Conservation (phyloP, 2,329 filamentous ascomycete genomes). For the Fusarium fujikuroi region DNA sequence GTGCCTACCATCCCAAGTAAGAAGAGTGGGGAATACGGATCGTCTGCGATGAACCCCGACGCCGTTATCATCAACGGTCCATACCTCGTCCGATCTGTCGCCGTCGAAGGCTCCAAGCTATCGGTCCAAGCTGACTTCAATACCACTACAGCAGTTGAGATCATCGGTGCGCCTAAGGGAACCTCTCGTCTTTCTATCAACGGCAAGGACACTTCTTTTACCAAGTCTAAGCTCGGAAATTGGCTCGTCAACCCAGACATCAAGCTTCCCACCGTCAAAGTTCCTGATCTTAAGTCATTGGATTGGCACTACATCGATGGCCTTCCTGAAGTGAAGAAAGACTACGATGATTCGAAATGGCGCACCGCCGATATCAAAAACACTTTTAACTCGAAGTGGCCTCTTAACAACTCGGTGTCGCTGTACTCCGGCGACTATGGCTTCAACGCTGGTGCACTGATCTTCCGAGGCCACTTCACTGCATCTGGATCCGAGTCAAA, state of each 20-base stretch:
- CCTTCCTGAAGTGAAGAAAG: slow-evolving; percentile 72
- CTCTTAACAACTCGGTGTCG: slow-evolving; percentile 71
- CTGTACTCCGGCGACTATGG: slow-evolving; percentile 80
- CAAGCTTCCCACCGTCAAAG: slow-evolving; percentile 61
- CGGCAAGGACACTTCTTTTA: slow-evolving; percentile 51
- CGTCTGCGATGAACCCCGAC: slow-evolving; percentile 47
- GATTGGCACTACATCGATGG: slow-evolving; percentile 77
- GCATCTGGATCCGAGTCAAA: slow-evolving; percentile 68
- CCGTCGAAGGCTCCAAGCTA: slow-evolving; percentile 65
- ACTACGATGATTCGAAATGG: slow-evolving; percentile 78
- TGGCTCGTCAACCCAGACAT: slow-evolving; percentile 63
- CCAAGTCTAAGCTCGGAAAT: slow-evolving; percentile 54
- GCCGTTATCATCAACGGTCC: slow-evolving; percentile 67
- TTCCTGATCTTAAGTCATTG: slow-evolving; percentile 66
- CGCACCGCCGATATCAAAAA: slow-evolving; percentile 64
- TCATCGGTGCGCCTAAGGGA: slow-evolving; percentile 69
- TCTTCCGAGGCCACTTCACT: slow-evolving; percentile 77
- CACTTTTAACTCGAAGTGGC: slow-evolving; percentile 68
- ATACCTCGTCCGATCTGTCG: slow-evolving; percentile 71
- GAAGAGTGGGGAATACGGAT: slow-evolving; percentile 46
- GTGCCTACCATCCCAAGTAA: slow-evolving; percentile 63
- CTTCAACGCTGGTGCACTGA: slow-evolving; percentile 73
- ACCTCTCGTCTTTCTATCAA: slow-evolving; percentile 60
- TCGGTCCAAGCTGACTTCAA: slow-evolving; percentile 78
- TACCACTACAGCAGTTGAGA: slow-evolving; percentile 71